phyloP scores from a whole-genome alignment of 768 basidiomycete genomes.

The Lactarius vividus region DNA sequence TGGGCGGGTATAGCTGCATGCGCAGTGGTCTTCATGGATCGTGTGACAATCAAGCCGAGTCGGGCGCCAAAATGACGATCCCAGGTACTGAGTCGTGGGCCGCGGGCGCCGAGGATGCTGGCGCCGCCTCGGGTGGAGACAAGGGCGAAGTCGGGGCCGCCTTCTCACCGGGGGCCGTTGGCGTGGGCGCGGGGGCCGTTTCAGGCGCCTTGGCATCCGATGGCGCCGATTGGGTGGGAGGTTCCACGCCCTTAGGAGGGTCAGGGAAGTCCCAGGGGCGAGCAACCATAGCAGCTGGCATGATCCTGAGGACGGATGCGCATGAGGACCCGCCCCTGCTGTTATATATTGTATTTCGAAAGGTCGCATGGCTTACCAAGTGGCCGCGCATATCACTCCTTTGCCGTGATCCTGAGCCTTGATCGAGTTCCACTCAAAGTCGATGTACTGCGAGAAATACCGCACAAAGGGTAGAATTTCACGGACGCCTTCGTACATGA shows the following conservation, averaged over 20 bases:
- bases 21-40: background rate
- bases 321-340: background rate
- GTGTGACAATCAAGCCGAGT: background rate
- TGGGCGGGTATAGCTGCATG: background rate
- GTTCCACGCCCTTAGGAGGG: conserved; percentile 29
- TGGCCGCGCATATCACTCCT: conserved; percentile 86
- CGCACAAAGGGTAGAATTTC: conserved; percentile 84
- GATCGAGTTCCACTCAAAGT: conserved; percentile 70
- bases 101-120: conserved; percentile 10
- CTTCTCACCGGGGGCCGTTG: background rate
- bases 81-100: conserved; percentile 2
- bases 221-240: conserved; percentile 3
- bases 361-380: conserved; percentile 53
- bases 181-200: background rate
- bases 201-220: background rate
- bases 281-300: conserved; percentile 76
- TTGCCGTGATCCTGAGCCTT: conserved; percentile 60
- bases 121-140: conserved; percentile 8
- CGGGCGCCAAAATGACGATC: background rate
- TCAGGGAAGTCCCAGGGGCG: conserved; percentile 75
- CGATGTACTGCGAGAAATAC: conserved; percentile 75
- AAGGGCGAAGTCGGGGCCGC: background rate
- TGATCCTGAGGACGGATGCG: conserved; percentile 47
- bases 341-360: background rate
- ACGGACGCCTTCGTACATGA: conserved; percentile 70